Percentiles rank a stretch among this genome's conserved stretches.
phyloP scores from a whole-genome alignment of 169 alveolate species.

The Theileria parva region DNA sequence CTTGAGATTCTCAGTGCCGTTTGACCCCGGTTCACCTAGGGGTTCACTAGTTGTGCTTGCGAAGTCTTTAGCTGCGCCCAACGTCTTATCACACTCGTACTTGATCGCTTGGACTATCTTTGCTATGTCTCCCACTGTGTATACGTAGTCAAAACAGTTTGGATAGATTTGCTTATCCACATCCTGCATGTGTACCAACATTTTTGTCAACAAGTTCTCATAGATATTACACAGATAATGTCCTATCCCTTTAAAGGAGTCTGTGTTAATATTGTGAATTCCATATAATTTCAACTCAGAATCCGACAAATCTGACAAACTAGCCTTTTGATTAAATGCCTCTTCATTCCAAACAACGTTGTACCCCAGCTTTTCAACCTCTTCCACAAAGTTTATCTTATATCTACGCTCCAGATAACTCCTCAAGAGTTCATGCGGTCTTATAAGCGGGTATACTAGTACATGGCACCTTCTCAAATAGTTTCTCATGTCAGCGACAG shows the following conservation, averaged over 20 bases:
- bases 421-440: conserved; percentile 66
- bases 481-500: conserved; percentile 53
- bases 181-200: conserved; percentile 68
- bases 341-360: conserved; percentile 54
- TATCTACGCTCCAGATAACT: conserved; percentile 36
- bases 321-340: conserved; percentile 39
- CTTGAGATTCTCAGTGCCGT: background rate
- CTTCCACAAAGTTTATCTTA: conserved; percentile 44
- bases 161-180: conserved; percentile 35
- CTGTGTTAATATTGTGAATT: background rate
- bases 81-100: conserved; percentile 31
- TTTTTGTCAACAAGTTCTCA: conserved; percentile 55
- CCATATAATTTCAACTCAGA: conserved; percentile 27
- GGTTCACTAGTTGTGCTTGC: background rate
- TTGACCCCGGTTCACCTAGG: background rate
- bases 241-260: conserved; percentile 20
- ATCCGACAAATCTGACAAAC: conserved; percentile 12
- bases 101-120: conserved; percentile 51
- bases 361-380: conserved; percentile 29
- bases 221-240: conserved; percentile 39
- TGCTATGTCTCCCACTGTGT: conserved; percentile 57
- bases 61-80: conserved; percentile 2
- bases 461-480: conserved; percentile 44
- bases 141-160: conserved; percentile 51
- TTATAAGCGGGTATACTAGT: conserved; percentile 39